These are phyloP conservation scores for Myxozyma mucilagina DNA, from an alignment of 805 yeast genomes.

Conservation along the genomic window DNA sequence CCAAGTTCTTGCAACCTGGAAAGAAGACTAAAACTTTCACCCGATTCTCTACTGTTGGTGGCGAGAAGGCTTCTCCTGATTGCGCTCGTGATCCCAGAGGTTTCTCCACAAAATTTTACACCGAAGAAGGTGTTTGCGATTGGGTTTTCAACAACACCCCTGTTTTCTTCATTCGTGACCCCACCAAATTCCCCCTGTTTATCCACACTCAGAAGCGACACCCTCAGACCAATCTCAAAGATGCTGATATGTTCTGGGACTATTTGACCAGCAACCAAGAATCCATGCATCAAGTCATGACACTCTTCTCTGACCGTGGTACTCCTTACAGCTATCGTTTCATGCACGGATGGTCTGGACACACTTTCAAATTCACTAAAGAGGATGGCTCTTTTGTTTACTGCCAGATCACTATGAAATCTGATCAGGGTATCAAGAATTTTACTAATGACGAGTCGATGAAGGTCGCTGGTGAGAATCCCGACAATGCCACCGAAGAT, in stretches of 20 bases:
- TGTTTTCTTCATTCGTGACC: constrained; percentile 63
- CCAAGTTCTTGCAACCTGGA: constrained; percentile 62
- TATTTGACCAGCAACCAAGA: constrained; percentile 57
- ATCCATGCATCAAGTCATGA: constrained; percentile 56
- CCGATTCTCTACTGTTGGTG: constrained; percentile 69
- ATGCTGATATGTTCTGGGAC: constrained; percentile 60
- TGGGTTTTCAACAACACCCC: constrained; percentile 78
- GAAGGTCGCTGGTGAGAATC: constrained; percentile 49
- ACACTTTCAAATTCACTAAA: constrained; percentile 60
- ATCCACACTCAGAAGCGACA: constrained; percentile 71
- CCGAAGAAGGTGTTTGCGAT: constrained; percentile 68
- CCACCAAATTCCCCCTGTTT: constrained; percentile 62
- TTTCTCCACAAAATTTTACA: constrained; percentile 62
- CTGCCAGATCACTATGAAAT: constrained; percentile 55
- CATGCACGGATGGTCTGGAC: constrained; percentile 67
- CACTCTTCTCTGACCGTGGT: constrained; percentile 62
- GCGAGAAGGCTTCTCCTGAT: constrained; percentile 67
- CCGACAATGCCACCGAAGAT: constrained; percentile 52
- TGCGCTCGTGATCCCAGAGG: constrained; percentile 72
- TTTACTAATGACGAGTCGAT: constrained; percentile 50
- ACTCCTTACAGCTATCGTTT: constrained; percentile 55
- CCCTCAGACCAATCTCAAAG: constrained; percentile 62
- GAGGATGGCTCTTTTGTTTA: constrained; percentile 52
- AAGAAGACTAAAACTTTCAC: constrained; percentile 68
- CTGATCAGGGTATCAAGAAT: constrained; percentile 54